phyloP scores from a whole-genome alignment of 1,284 basidiomycete species.

The Cryptococcus sp. region DNA sequence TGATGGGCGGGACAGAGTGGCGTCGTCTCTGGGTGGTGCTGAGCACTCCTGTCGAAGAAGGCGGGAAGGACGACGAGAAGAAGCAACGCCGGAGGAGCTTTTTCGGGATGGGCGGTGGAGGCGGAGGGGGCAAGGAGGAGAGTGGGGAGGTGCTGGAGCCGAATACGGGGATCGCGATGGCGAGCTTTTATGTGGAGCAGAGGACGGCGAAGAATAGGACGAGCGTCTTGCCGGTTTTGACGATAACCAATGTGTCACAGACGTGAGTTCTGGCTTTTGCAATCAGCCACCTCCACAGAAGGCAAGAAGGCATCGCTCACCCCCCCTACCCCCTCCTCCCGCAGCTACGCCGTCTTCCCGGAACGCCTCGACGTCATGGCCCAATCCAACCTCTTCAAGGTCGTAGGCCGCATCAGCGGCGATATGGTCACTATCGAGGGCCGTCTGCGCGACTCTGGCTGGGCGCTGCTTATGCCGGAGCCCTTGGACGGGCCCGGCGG shows the following conservation, averaged over 20 bases:
- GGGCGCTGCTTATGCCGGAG: slow-evolving; percentile 85
- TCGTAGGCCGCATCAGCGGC: slow-evolving; percentile 74
- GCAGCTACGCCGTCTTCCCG: slow-evolving; percentile 79
- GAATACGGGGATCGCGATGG: slow-evolving; percentile 45
- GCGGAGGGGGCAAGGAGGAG: slow-evolving; percentile 25
- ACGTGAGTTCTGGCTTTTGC: slow-evolving; percentile 26
- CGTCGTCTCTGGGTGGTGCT: slow-evolving; percentile 82
- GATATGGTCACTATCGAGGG: slow-evolving; percentile 60
- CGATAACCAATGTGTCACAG: slow-evolving; percentile 47
- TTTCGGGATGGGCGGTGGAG: slow-evolving; percentile 36
- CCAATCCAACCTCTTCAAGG: slow-evolving; percentile 79
- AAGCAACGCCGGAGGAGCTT: slow-evolving; percentile 41
- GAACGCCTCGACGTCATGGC: slow-evolving; percentile 89
- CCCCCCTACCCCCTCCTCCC: no score
- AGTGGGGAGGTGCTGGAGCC: slow-evolving; percentile 57
- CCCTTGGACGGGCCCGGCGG: slow-evolving; percentile 51
- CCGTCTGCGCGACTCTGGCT: slow-evolving; percentile 62
- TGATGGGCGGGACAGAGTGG: slow-evolving; percentile 96
- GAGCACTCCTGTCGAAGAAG: slow-evolving; percentile 46
- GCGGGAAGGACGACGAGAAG: slow-evolving; percentile 30
- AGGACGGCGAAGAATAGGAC: slow-evolving; percentile 42
- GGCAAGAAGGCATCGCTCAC: no score
- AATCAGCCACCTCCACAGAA: no score
- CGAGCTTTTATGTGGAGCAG: slow-evolving; percentile 46
- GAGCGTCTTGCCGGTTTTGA: slow-evolving; percentile 36